Percentiles rank a stretch among this genome's conserved stretches.
These are phyloP conservation scores for Claviceps monticola DNA, from an alignment of 2,329 filamentous ascomycete genomes.

Conservation along the genomic window DNA sequence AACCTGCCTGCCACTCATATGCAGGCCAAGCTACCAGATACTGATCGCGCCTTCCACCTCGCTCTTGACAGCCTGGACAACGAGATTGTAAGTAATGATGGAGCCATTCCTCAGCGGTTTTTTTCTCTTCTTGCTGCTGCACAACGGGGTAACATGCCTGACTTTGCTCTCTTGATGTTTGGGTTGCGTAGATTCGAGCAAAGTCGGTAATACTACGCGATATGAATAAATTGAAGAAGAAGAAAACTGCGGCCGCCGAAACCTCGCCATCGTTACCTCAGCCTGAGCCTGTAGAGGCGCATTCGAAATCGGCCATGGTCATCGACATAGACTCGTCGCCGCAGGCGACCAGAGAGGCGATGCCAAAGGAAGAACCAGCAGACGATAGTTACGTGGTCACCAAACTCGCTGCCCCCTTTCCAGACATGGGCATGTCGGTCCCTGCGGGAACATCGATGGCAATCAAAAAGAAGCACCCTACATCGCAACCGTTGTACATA, in stretches of 20 bases:
- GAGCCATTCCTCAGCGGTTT: neutral
- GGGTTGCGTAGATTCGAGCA: slow-evolving; percentile 23
- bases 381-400: slow-evolving; percentile 20
- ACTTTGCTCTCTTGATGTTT: neutral
- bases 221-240: slow-evolving; percentile 26
- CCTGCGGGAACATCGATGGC: slow-evolving; percentile 7
- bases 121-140: too few relatives aligned
- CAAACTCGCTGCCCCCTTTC: slow-evolving; percentile 34
- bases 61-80: slow-evolving; percentile 42
- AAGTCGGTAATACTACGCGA: slow-evolving; percentile 44
- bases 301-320: slow-evolving; percentile 21
- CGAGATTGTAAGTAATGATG: slow-evolving; percentile 34
- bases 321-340: slow-evolving; percentile 25
- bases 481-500: neutral
- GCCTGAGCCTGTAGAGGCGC: slow-evolving; percentile 19
- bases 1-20: slow-evolving; percentile 19
- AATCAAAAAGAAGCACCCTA: slow-evolving; percentile 12
- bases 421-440: slow-evolving; percentile 35
- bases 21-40: slow-evolving; percentile 31
- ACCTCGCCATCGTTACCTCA: slow-evolving; percentile 4
- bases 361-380: slow-evolving; percentile 17
- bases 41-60: slow-evolving; percentile 34
- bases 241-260: slow-evolving; percentile 11
- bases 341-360: slow-evolving; percentile 9
- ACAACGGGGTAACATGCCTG: neutral